Evolutionary conservation across 176 grass and related monocot species (phyloP).

Genomic region (Canna indica): DNA sequence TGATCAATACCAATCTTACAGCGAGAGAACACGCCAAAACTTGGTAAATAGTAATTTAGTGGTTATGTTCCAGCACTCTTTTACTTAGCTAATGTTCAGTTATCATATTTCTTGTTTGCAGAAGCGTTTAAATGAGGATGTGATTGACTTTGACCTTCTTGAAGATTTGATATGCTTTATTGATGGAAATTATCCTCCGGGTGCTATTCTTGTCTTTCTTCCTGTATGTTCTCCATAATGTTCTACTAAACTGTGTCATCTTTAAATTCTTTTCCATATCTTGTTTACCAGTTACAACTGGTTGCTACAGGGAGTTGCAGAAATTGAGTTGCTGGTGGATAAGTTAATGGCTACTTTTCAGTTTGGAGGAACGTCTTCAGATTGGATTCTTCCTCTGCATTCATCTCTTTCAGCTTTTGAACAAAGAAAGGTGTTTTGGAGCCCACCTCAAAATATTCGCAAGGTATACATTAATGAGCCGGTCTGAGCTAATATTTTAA

Average conservation of each 20-base stretch:
- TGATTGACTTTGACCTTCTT: constrained; percentile 90
- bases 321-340: constrained; percentile 95
- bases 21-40: constrained; percentile 79
- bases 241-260: not conserved
- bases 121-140: constrained; percentile 88
- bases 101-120: constrained; percentile 21
- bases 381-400: constrained; percentile 97
- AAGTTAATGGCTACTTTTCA: constrained; percentile 70
- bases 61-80: not conserved
- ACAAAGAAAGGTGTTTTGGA: constrained; percentile 87
- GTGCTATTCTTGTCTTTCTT: constrained; percentile 88
- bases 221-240: constrained; percentile 48
- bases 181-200: constrained; percentile 61
- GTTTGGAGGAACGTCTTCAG: constrained; percentile 68
- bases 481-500: not conserved
- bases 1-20: constrained; percentile 57
- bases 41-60: constrained; percentile 31
- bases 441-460: constrained; percentile 65
- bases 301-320: constrained; percentile 76
- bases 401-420: constrained; percentile 77
- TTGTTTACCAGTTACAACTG: not conserved
- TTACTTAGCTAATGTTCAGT: not conserved
- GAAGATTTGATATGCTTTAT: constrained; percentile 98
- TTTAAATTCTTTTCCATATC: not conserved
- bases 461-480: constrained; percentile 42